Conservation (phyloP, 2,329 filamentous ascomycete species). For the Epichloe uncinata region DNA sequence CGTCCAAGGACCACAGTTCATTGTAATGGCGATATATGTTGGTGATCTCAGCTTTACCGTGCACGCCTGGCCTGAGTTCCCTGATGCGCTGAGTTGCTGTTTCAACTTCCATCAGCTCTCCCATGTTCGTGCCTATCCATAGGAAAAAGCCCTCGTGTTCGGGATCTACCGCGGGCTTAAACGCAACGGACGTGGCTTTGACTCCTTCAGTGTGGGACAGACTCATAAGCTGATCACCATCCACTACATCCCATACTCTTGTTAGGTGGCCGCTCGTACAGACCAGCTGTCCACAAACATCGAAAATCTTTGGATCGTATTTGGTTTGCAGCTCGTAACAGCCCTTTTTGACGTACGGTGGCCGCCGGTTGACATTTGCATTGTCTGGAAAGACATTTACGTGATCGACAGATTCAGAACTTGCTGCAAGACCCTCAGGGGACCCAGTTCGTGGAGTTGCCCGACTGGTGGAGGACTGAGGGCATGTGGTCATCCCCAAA, state of each 20-base stretch:
- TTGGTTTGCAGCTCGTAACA: slow-evolving; percentile 68
- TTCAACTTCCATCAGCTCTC: slow-evolving; percentile 84
- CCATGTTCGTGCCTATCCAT: slow-evolving; percentile 82
- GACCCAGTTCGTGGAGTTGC: neutral
- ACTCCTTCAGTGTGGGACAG: slow-evolving; percentile 73
- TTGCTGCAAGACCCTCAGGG: slow-evolving; percentile 12
- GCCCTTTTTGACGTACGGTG: slow-evolving; percentile 60
- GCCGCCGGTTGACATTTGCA: slow-evolving; percentile 70
- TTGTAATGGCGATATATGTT: slow-evolving; percentile 77
- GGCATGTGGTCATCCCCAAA: slow-evolving; percentile 1
- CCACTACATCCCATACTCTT: slow-evolving; percentile 72
- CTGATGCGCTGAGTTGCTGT: slow-evolving; percentile 59
- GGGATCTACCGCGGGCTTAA: slow-evolving; percentile 68
- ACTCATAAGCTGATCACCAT: slow-evolving; percentile 70
- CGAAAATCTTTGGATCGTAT: slow-evolving; percentile 76
- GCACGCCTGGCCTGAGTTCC: slow-evolving; percentile 54
- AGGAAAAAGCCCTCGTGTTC: slow-evolving; percentile 68
- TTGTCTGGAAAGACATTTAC: slow-evolving; percentile 67
- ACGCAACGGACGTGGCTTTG: slow-evolving; percentile 68
- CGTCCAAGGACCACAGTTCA: slow-evolving; percentile 90
- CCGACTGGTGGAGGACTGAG: slow-evolving; percentile 8
- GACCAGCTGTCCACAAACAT: slow-evolving; percentile 75
- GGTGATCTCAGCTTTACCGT: slow-evolving; percentile 65
- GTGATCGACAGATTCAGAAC: slow-evolving; percentile 33
- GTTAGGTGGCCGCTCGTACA: slow-evolving; percentile 82